Base-by-base conservation (phyloP, 768 basidiomycete species). In the Pisolithus orientalis region DNA sequence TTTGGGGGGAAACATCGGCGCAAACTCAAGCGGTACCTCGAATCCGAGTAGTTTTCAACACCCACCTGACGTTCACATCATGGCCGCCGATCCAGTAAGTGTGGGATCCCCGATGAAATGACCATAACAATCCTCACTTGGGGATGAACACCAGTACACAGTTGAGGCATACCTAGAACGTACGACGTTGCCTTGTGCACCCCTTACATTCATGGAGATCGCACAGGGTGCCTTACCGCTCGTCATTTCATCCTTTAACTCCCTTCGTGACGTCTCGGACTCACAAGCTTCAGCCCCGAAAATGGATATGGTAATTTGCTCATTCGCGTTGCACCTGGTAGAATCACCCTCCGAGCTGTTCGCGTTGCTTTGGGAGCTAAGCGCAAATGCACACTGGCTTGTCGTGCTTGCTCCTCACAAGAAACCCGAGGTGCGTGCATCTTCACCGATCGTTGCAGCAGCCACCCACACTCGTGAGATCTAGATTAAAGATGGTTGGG, bases 401-500 rank as follows among this genome's bases (percentile, higher is more conserved):
- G 75, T 86, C 32, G 74, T 89, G 5, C 68, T 87, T 32, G 84
- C 84, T 2, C 85, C 86, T 21, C 86, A 88, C 65, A 90, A 89
- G 67, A 85, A 80, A 57, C 87, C 87, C 17, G 84, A 85, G 67
- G 85, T 85, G 56, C 39, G 61, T 52, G 6, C 16, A 14, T n/a
- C 52, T 34, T 38, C 11, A 28, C 16, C 32, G 3, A 39, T 32
- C 37, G 14, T 7, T 14, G 9, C 9, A 9, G 39, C 31, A 9
- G 31, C 27, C 45, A 17, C 49, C 46, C 50, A 27, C 11, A 29
- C 16, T 16, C 7, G 31, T 48, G 16, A 39, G 44, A 39, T 8
- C 39, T 32, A 84, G 83, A 79, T 85, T 57, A 84, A 83, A 68
- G 73, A 76, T 7, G 80, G 80, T 0, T 85, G 83, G 83, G 82